Base-by-base conservation (phyloP, 768 basidiomycete genomes). In the Panaeolus papilionaceus region DNA sequence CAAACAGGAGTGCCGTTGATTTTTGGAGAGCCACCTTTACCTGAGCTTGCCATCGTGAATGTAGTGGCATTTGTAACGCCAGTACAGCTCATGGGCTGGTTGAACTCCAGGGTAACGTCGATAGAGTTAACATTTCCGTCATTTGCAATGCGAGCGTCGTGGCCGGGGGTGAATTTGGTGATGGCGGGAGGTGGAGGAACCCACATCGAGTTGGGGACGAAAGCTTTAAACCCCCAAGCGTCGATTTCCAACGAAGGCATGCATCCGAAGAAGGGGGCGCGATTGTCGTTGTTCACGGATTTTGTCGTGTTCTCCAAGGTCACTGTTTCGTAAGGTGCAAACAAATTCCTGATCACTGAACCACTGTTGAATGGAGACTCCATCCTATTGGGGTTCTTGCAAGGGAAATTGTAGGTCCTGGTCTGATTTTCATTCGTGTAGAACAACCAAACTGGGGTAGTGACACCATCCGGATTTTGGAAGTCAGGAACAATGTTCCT, bases 351-450 rank as follows among this genome's bases (percentile, higher is more conserved):
- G 18, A 98, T 87, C 2, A 71, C 75, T 9, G 79, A 84, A n/a
- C 87, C 87, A 5, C 87, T 85, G 54, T 76, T 70, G 78, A 84
- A 96, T 0, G 96, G 95, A 0, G 94, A 86, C 0, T 91, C 90
- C 65, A 97, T 95, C 93, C 94, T 95, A 16, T 80, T 72, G 0
- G 74, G 20, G 11, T 79, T 67, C 14, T 75, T 78, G 78, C 96
- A 98, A 70, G 89, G 80, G 72, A 82, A 88, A 20, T 80, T 74
- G 79, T 89, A 95, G 0, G 88, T 85, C 67, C 80, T 79, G 3
- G 95, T 92, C 54, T 72, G 61, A 72, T 98, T 98, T 80, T 93
- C 90, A 78, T 97, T 98, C 49, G 92, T 88, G 79, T 88, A 96
- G 5, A 98, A 78, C 72, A 97, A 64, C 94, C 94, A 96, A 65